phyloP scores from a whole-genome alignment of 306 rosid species.

The Adenanthera pavonina region DNA sequence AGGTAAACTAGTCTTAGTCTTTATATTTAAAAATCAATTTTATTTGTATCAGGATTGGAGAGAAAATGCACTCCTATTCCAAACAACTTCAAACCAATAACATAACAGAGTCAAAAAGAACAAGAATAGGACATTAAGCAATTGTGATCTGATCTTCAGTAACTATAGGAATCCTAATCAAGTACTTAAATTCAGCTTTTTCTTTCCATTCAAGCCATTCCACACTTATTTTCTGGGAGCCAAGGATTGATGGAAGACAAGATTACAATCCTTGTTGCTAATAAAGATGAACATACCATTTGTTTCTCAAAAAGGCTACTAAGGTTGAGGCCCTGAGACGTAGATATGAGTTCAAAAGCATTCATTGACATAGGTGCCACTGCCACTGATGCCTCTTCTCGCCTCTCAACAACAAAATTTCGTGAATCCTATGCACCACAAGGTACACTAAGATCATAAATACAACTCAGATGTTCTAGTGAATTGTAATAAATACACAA shows the following conservation, averaged over 20 bases:
- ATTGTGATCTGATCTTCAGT: not conserved
- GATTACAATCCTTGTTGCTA: not conserved
- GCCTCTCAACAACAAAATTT: constrained; percentile 69
- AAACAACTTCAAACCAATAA: constrained; percentile 14
- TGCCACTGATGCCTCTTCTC: constrained; percentile 48
- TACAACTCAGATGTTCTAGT: constrained; percentile 19
- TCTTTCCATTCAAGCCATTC: not conserved
- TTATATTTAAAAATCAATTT: not conserved
- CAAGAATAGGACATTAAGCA: not conserved
- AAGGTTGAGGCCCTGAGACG: constrained; percentile 74
- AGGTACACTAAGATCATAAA: constrained; percentile 25
- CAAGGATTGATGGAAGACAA: constrained; percentile 4
- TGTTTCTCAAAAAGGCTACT: constrained; percentile 70
- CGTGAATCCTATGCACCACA: constrained; percentile 48
- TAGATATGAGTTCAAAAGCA: constrained; percentile 80
- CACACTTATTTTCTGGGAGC: not conserved
- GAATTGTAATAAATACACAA: not conserved
- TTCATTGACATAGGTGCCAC: constrained; percentile 64
- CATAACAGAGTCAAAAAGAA: not conserved
- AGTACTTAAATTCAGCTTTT: not conserved
- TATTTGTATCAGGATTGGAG: not conserved
- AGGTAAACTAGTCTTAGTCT: not conserved
- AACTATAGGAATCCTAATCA: not conserved
- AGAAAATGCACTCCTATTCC: not conserved
- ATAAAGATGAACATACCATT: constrained; percentile 57